These are phyloP conservation scores for Lumnitzera littorea DNA, from an alignment of 345 rosid species.

Conservation along the genomic window DNA sequence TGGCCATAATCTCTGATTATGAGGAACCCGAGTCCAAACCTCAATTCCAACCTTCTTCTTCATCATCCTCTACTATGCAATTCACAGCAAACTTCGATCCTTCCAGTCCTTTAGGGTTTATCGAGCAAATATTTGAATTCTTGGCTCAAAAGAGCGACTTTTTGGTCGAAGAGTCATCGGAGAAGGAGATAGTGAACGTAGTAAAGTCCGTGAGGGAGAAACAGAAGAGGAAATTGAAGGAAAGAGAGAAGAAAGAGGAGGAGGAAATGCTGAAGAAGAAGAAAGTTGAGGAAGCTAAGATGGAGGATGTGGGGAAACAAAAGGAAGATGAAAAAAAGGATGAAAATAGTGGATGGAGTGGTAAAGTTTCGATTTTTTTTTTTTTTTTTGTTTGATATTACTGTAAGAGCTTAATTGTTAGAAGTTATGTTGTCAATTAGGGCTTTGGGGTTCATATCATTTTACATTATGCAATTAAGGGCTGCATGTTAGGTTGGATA, in stretches of 20 bases:
- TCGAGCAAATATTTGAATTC: conserved; percentile 64
- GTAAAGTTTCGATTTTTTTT: conserved; percentile 11
- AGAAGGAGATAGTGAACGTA: conserved; percentile 52
- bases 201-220: conserved; percentile 48
- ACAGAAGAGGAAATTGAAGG: conserved; percentile 29
- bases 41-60: conserved; percentile 13
- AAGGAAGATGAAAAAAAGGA: conserved; percentile 33
- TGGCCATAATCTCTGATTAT: conserved; percentile 85
- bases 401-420: too few species aligned
- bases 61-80: conserved; percentile 14
- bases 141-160: conserved; percentile 63
- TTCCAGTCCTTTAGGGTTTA: conserved; percentile 53
- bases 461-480: too few species aligned
- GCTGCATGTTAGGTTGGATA: too few species aligned
- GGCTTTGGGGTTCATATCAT: too few species aligned
- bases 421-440: too few species aligned
- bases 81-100: conserved; percentile 61
- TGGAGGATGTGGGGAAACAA: conserved; percentile 7
- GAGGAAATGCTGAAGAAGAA: conserved; percentile 37
- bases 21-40: conserved; percentile 42
- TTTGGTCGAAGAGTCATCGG: conserved; percentile 45
- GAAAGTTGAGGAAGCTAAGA: conserved; percentile 9
- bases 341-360: conserved; percentile 26
- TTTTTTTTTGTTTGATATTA: too few species aligned
- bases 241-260: conserved; percentile 19